These are phyloP conservation scores for Penicillium lagena DNA, from an alignment of 495 filamentous ascomycete species.

Conservation along the genomic window DNA sequence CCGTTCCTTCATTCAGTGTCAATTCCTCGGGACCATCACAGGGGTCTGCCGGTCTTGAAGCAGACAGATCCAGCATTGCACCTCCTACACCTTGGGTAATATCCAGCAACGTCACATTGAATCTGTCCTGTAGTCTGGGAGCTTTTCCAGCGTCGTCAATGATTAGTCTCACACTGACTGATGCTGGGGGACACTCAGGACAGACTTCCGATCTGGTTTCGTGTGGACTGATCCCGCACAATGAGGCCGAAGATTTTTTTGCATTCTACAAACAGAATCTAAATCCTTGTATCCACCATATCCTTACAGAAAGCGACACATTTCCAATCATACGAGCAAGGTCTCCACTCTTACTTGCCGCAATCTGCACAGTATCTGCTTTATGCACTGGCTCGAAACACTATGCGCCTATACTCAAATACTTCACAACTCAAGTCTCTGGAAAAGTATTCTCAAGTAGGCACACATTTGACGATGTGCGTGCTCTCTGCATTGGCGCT, in stretches of 20 bases:
- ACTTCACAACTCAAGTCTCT: conserved; percentile 1
- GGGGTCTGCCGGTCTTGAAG: no score
- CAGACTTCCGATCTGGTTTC: not conserved
- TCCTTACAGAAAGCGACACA: not conserved
- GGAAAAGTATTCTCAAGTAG: not conserved
- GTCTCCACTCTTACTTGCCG: conserved; percentile 2
- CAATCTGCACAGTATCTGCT: conserved; percentile 5
- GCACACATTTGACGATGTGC: conserved; percentile 5
- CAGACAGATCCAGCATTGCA: no score
- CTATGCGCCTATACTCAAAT: not conserved
- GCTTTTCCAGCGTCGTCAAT: conserved; percentile 4
- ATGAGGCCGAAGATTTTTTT: not conserved
- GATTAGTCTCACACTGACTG: not conserved
- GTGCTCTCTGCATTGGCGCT: conserved; percentile 7
- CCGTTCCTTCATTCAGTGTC: not conserved
- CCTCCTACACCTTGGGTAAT: not conserved
- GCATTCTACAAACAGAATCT: not conserved
- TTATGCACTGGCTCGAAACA: not conserved
- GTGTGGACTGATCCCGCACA: not conserved
- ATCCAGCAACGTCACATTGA: not conserved
- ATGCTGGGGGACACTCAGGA: not conserved
- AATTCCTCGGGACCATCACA: no score
- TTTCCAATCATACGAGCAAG: not conserved
- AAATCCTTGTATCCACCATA: not conserved
- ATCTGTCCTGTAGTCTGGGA: conserved; percentile 1